Conservation (phyloP, 345 rosid species). For the Syzygium aqueum region DNA sequence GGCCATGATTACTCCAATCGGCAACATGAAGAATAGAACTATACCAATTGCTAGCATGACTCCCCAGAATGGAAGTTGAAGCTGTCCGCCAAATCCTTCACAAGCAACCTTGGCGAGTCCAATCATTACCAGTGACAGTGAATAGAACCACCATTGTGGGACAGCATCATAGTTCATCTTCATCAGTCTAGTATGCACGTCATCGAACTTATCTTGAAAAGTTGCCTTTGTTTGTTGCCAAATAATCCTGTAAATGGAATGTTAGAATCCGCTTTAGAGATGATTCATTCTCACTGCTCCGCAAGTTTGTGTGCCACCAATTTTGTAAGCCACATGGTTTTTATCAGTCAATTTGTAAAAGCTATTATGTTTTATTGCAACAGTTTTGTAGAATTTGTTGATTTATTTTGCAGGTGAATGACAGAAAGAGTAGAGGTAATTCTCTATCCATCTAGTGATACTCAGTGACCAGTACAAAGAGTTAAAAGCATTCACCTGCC, state of each 20-base stretch:
- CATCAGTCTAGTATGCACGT: slow-evolving; percentile 67
- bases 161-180: slow-evolving; percentile 45
- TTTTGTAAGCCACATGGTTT: background rate
- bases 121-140: slow-evolving; percentile 5
- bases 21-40: slow-evolving; percentile 33
- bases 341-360: background rate
- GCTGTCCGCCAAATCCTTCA: slow-evolving; percentile 31
- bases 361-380: background rate
- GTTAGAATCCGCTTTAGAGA: background rate
- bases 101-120: slow-evolving; percentile 30
- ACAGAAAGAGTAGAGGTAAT: background rate
- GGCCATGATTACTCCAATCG: slow-evolving; percentile 37
- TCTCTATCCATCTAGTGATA: background rate
- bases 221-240: slow-evolving; percentile 30
- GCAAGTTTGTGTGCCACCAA: background rate
- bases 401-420: background rate
- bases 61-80: slow-evolving; percentile 58
- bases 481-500: slow-evolving; percentile 11
- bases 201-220: slow-evolving; percentile 20
- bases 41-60: slow-evolving; percentile 20
- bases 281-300: background rate
- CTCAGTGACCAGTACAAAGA: background rate
- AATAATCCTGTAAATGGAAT: slow-evolving; percentile 13
- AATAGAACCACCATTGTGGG: slow-evolving; percentile 45
- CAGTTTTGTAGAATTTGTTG: background rate